Percentiles rank a stretch among this genome's conserved stretches.
Conservation (phyloP, 306 rosid species). For the Trichosanthes cucumerina region DNA sequence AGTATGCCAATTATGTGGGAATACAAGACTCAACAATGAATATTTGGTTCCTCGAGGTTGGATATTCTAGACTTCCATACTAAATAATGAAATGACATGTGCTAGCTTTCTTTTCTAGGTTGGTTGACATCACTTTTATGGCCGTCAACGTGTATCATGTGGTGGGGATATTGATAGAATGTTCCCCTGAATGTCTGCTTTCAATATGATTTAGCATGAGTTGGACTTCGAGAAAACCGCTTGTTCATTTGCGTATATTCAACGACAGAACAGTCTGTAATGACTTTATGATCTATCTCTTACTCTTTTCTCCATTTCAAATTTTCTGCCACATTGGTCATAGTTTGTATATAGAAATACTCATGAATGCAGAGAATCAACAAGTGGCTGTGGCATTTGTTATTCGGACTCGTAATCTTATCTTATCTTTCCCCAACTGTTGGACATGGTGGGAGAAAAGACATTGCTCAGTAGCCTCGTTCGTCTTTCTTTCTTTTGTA, state of each 20-base stretch:
- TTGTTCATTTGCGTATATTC: not conserved
- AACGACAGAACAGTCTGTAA: not conserved
- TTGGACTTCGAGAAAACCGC: not conserved
- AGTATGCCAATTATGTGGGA: conserved; percentile 2
- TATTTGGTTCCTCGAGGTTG: conserved; percentile 8
- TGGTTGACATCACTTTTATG: conserved; percentile 4
- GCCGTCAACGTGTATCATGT: conserved; percentile 5
- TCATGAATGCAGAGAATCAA: not conserved
- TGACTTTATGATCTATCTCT: conserved; percentile 7
- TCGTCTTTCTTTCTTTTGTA: not conserved
- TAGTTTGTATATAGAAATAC: not conserved
- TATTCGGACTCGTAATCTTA: not conserved
- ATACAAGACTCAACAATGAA: not conserved
- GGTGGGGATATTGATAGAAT: not conserved
- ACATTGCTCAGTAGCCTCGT: not conserved
- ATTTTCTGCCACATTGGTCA: not conserved
- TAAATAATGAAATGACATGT: conserved; percentile 10
- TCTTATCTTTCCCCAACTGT: not conserved
- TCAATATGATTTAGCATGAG: not conserved
- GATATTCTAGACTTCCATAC: not conserved
- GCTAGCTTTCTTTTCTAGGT: conserved; percentile 1
- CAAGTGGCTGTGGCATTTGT: not conserved
- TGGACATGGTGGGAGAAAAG: not conserved
- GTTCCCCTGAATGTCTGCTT: conserved; percentile 2
- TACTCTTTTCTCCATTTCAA: not conserved